Evolutionary conservation across 768 basidiomycete genomes (phyloP).

Genomic region (Lentinula lateritia): DNA sequence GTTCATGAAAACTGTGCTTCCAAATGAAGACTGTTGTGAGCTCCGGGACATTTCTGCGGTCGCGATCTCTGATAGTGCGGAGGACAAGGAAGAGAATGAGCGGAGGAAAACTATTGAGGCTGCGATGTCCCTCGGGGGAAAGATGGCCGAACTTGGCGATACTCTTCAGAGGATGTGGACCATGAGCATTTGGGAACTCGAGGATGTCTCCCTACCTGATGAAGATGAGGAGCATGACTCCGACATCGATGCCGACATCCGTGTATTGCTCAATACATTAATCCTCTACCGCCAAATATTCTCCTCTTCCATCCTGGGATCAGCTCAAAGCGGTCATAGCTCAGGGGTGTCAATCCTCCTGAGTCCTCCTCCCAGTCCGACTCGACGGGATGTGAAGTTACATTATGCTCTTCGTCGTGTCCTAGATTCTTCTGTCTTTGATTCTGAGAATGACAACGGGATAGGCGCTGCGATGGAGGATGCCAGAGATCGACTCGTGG

Average conservation of each 20-base stretch:
- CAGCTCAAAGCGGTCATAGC: background rate
- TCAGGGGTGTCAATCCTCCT: constrained; percentile 32
- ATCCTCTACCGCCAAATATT: constrained; percentile 62
- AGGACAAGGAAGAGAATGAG: constrained; percentile 33
- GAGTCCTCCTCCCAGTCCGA: constrained; percentile 58
- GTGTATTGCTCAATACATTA: constrained; percentile 51
- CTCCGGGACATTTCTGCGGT: background rate
- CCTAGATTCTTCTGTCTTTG: constrained; percentile 50
- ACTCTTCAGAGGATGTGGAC: constrained; percentile 55
- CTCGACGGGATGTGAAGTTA: constrained; percentile 28
- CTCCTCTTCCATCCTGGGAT: constrained; percentile 20
- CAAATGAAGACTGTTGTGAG: constrained; percentile 7
- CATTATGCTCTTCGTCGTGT: constrained; percentile 43
- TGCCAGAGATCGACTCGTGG: constrained; percentile 71
- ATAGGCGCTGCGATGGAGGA: constrained; percentile 58
- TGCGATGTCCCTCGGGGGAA: constrained; percentile 60
- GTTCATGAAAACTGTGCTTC: constrained; percentile 41
- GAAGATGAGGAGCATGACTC: constrained; percentile 16
- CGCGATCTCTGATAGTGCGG: background rate
- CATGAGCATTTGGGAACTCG: constrained; percentile 24
- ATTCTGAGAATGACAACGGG: constrained; percentile 21
- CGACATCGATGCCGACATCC: constrained; percentile 40
- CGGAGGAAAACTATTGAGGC: constrained; percentile 48
- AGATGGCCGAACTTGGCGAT: constrained; percentile 46
- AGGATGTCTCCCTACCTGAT: constrained; percentile 20